Evolutionary conservation across 345 rosid genomes (phyloP).

Genomic region (Ailanthus altissimus): DNA sequence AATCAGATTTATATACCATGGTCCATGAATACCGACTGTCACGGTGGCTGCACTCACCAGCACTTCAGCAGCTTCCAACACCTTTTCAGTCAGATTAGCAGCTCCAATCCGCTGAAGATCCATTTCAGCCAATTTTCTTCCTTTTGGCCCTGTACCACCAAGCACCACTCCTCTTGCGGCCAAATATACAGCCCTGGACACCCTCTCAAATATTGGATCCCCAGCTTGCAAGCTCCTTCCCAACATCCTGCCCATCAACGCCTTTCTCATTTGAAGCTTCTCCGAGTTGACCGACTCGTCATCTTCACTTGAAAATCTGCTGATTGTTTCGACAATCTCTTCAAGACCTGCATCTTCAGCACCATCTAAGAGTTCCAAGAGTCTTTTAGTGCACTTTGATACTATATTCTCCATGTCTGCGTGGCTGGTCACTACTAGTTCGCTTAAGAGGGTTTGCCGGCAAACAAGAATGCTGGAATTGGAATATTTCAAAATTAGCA

Average conservation of each 20-base stretch:
- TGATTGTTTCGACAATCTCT: conserved; percentile 54
- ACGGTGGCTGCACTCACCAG: conserved; percentile 63
- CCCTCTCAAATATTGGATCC: conserved; percentile 73
- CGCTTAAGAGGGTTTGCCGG: conserved; percentile 67
- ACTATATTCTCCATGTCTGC: conserved; percentile 56
- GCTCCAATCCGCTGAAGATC: conserved; percentile 76
- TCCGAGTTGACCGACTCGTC: conserved; percentile 23
- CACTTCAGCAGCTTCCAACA: conserved; percentile 57
- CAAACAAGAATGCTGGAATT: conserved; percentile 74
- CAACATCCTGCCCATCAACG: conserved; percentile 61
- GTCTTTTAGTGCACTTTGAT: conserved; percentile 40
- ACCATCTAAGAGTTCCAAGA: conserved; percentile 54
- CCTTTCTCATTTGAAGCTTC: conserved; percentile 48
- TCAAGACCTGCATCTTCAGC: conserved; percentile 53
- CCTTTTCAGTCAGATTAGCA: conserved; percentile 46
- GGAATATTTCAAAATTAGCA: conserved; percentile 14
- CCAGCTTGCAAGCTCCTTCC: conserved; percentile 78
- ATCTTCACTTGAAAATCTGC: conserved; percentile 37
- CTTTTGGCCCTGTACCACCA: conserved; percentile 52
- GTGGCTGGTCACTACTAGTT: conserved; percentile 43
- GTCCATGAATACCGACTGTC: conserved; percentile 61
- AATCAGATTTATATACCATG: conserved; percentile 59
- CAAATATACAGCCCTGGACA: conserved; percentile 60
- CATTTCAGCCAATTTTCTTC: conserved; percentile 55
- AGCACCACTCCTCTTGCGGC: conserved; percentile 69